Evolutionary conservation across 169 alveolate genomes (phyloP), one percentile per base, ranked within the genome.

Genomic region (Cryptosporidium baileyi): DNA sequence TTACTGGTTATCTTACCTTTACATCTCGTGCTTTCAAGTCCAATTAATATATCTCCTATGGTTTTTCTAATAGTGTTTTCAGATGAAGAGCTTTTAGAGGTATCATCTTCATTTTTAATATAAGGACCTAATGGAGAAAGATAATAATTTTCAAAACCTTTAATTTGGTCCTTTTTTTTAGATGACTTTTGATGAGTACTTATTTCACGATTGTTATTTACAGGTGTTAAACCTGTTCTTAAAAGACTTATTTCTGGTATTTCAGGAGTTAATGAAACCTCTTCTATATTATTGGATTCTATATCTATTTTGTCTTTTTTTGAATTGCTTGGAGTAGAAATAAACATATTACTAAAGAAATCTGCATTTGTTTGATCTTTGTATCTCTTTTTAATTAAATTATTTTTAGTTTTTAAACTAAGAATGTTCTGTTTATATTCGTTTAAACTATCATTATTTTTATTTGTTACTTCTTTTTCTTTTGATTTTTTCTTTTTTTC

Each of bases 211-310:
- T 67, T 67, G 30, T 28, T 51, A 43, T 74, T 74, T 36, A 74
- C 41, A 19, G 85, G 85, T 15, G 85, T 74, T 4, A 74, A 30
- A 0, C 85, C 85, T 3, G 85, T 74, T 34, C 26, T 74, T 67
- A 34, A 15, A 51, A 15, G 22, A 22, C 13, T 54, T 38, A 24
- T 36, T 74, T 34, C 81, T 24, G 26, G 34, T 13, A 28, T 34
- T 54, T 49, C 85, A 41, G 59, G 74, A 38, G 63, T 47, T 45
- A 13, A 19, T 24, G 26, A 24, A 19, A 30, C 13, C 13, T 19
- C n/a, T 17, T 30, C 26, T 57, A 19, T 30, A 3, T 47, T 19
- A n/a, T 19, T n/a, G 15, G 59, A 47, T 4, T 1, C 59, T n/a
- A n/a, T 47, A 0, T 47, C 6, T 47, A 47, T n/a, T n/a, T 26